A percentile compares a stretch with the other conserved stretches of the same genome.
phyloP scores from a whole-genome alignment of 768 basidiomycete genomes.

The Clitopilus hobsonii region DNA sequence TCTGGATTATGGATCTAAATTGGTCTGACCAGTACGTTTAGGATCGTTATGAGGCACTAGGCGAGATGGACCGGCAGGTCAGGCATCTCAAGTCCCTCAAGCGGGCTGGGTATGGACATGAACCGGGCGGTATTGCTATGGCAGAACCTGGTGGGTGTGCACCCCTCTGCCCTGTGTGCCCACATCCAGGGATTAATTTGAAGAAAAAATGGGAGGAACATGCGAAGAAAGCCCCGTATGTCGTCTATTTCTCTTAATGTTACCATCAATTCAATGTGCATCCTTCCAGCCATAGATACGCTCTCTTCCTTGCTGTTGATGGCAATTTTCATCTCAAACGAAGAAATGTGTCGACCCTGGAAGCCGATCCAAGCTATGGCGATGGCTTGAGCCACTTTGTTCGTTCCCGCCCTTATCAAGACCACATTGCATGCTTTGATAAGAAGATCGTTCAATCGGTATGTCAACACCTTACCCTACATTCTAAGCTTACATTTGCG shows the following conservation, averaged over 20 bases:
- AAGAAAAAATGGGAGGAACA: slow-evolving; percentile 13
- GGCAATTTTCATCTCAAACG: too few species aligned
- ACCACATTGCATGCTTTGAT: slow-evolving; percentile 15
- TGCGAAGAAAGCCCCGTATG: neutral
- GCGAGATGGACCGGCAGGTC: slow-evolving; percentile 14
- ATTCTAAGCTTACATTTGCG: too few species aligned
- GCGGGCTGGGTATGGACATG: slow-evolving; percentile 17
- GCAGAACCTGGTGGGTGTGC: slow-evolving; percentile 19
- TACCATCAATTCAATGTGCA: neutral
- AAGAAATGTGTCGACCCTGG: slow-evolving; percentile 17
- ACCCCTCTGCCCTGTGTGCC: slow-evolving; percentile 22
- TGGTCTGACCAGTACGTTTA: neutral
- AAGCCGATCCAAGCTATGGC: slow-evolving; percentile 20
- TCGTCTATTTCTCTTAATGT: neutral
- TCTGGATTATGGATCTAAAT: neutral
- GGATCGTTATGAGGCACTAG: slow-evolving; percentile 13
- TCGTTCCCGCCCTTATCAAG: slow-evolving; percentile 15
- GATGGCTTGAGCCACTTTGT: slow-evolving; percentile 25
- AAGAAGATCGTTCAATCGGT: slow-evolving; percentile 17
- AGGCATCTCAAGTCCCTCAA: slow-evolving; percentile 19
- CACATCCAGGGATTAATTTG: slow-evolving; percentile 20
- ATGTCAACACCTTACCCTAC: too few species aligned
- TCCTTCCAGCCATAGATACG: slow-evolving; percentile 15
- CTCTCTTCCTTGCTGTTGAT: slow-evolving; percentile 22
- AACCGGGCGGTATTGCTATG: slow-evolving; percentile 10